Evolutionary conservation across 768 basidiomycete species (phyloP).

Genomic region (Leucocoprinus sp.): DNA sequence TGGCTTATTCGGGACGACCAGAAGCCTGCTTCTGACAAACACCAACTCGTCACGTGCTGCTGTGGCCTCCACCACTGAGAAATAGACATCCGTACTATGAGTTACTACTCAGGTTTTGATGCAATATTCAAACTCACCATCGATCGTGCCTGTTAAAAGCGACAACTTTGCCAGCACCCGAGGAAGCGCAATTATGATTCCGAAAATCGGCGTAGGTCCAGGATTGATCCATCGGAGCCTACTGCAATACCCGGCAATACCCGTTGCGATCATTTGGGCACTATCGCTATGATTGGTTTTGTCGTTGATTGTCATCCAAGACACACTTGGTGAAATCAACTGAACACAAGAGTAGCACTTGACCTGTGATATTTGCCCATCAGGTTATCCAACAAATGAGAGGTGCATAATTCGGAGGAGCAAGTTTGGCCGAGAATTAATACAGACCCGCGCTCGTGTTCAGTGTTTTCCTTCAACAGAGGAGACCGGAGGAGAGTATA

Average conservation of each 20-base stretch:
- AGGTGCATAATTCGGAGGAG: constrained; percentile 50
- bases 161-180: constrained; percentile 48
- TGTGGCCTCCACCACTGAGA: no score
- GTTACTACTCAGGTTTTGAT: no score
- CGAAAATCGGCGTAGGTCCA: constrained; percentile 44
- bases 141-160: constrained; percentile 48
- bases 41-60: no score
- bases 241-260: constrained; percentile 49
- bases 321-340: constrained; percentile 48
- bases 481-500: not conserved
- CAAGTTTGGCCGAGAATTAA: constrained; percentile 71
- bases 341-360: constrained; percentile 43
- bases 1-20: no score
- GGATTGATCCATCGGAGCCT: constrained; percentile 42
- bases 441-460: constrained; percentile 79
- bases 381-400: constrained; percentile 61
- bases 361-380: constrained; percentile 39
- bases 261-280: constrained; percentile 60
- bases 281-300: constrained; percentile 4
- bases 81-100: no score
- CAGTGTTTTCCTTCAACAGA: not conserved
- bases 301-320: not conserved
- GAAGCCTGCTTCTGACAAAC: no score
- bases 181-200: constrained; percentile 46
- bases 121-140: constrained; percentile 32